Base-by-base conservation (phyloP, 78 protist genomes). In the Dictyostelium citrinum region DNA sequence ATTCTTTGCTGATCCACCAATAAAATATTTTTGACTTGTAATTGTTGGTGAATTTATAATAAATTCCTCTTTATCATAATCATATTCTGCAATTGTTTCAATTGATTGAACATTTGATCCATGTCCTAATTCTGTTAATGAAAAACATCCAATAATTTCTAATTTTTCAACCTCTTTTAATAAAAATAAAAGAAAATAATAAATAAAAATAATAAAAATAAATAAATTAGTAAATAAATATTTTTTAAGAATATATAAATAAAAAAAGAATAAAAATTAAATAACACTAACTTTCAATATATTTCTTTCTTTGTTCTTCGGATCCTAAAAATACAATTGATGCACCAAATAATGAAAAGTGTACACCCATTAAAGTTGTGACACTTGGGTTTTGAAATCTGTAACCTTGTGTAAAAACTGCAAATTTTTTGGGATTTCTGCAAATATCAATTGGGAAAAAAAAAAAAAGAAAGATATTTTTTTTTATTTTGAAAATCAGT, bases 81-180 rank as follows among this genome's bases (percentile, higher is more conserved):
- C 93, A 58, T 90, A 96, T 43, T 71, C 88, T 27, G 98, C 98
- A 10, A 55, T 24, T 11, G 98, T 97, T 61, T 96, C 91, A 41
- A 95, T 81, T 5, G 78, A 96, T 49, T 95, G 91, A 2, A 96
- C 97, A 85, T 96, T 91, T 10, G 90, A 70, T 51, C 91, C 95
- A 75, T 91, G 91, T 58, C 91, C 95, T 35, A 91, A 43, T 67
- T 91, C 95, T 9, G 95, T 91, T 11, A 91, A 60, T 22, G 91
- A 82, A 71, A 91, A 91, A 70, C 93, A 83, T 14, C 96, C 96
- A 27, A 64, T 12, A 58, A 82, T 58, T 11, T 72, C 81, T 60
- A 90, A 64, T 68, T 90, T 82, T 33, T 80, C 91, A 2, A 83
- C 82, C n/a, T 77, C n/a, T n/a, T n/a, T n/a, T n/a, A n/a, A n/a